Percentiles rank a stretch among this genome's conserved stretches.
Evolutionary conservation across 1,284 basidiomycete genomes (phyloP).

Genomic region (Takashimella koratensis): DNA sequence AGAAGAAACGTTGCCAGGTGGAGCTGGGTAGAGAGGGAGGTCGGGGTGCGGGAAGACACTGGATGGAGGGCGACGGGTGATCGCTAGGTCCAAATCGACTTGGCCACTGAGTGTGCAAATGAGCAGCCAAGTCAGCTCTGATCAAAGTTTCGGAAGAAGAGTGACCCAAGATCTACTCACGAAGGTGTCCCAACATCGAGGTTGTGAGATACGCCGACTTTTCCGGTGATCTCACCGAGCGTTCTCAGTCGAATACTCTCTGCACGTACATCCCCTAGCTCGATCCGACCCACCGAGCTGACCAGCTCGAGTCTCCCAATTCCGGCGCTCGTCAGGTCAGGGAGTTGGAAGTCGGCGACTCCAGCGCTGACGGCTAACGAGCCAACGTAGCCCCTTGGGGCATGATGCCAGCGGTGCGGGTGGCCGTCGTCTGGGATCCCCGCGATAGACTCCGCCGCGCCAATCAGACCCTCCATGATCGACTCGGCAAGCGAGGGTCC

Average conservation of each 20-base stretch:
- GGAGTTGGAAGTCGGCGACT: constrained; percentile 4
- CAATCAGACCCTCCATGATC: not conserved
- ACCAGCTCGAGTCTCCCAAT: constrained; percentile 5
- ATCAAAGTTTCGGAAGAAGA: not conserved
- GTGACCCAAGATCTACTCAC: not conserved
- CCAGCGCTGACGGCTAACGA: constrained; percentile 7
- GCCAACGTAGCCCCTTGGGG: constrained; percentile 1
- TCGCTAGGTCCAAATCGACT: constrained; percentile 9
- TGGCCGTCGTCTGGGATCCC: not conserved
- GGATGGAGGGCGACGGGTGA: constrained; percentile 2
- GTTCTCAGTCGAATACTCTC: constrained; percentile 5
- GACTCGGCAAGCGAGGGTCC: not conserved
- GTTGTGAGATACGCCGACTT: constrained; percentile 1
- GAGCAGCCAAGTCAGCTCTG: not conserved
- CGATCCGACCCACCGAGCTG: constrained; percentile 5
- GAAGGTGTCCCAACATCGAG: constrained; percentile 3
- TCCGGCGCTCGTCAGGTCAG: constrained; percentile 1
- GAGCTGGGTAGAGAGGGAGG: not conserved
- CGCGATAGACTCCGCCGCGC: not conserved
- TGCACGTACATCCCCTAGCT: constrained; percentile 5
- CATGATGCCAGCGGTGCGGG: not conserved
- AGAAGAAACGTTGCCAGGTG: not conserved
- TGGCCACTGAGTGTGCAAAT: constrained; percentile 6
- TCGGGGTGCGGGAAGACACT: not conserved
- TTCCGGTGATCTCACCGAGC: constrained; percentile 3